These are phyloP conservation scores for Venturia carpophila DNA, from an alignment of 2,329 filamentous ascomycete species.

Conservation along the genomic window DNA sequence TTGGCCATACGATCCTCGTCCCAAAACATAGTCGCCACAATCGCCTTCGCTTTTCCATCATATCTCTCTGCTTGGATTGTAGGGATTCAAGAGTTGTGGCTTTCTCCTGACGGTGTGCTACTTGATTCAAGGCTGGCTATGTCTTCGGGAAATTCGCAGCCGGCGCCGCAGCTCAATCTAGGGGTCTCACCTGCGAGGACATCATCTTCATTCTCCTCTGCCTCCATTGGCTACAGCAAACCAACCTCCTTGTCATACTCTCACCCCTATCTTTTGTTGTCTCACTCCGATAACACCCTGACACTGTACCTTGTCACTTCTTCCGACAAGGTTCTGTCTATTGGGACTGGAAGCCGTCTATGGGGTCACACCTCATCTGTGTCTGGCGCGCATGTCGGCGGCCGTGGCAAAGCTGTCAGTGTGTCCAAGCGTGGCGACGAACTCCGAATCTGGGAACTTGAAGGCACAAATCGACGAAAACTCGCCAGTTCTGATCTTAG, in stretches of 20 bases:
- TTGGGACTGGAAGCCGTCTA: conserved; percentile 66
- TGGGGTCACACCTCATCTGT: conserved; percentile 92
- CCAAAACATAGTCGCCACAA: conserved; percentile 63
- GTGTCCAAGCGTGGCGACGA: conserved; percentile 67
- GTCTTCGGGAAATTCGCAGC: neutral
- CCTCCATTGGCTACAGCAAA: conserved; percentile 12
- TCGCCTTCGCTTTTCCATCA: conserved; percentile 77
- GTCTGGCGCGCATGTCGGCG: conserved; percentile 74
- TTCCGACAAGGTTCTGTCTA: conserved; percentile 53
- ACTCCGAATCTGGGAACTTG: conserved; percentile 77
- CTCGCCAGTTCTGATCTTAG: conserved; percentile 41
- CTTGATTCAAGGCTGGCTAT: conserved; percentile 41
- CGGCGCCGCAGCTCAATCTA: conserved; percentile 31
- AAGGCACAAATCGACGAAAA: conserved; percentile 47
- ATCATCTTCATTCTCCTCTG: conserved; percentile 12
- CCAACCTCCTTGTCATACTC: conserved; percentile 43
- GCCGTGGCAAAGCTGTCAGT: conserved; percentile 82
- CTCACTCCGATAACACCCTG: conserved; percentile 80
- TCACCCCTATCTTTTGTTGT: conserved; percentile 79
- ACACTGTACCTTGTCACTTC: conserved; percentile 76
- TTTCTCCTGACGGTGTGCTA: conserved; percentile 45
- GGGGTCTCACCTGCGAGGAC: conserved; percentile 14
- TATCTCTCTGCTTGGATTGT: conserved; percentile 76
- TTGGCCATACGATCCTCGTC: conserved; percentile 68
- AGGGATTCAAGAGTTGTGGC: conserved; percentile 80